These are phyloP conservation scores for Persicaria maculosa DNA, from an alignment of 148 eudicot genomes.

Conservation along the genomic window DNA sequence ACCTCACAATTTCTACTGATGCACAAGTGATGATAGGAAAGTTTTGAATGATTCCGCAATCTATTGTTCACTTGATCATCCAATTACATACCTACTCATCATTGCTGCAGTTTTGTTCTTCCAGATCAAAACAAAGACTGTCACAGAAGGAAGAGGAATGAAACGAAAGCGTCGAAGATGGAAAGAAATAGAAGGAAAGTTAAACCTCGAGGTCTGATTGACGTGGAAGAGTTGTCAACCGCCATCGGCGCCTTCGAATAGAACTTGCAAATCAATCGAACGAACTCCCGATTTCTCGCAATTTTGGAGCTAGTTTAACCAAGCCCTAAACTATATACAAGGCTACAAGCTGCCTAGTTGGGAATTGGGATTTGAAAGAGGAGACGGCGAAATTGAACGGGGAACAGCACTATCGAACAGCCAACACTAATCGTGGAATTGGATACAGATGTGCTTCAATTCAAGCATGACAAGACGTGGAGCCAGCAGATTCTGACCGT, in stretches of 20 bases:
- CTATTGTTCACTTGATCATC: neutral
- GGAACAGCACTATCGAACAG: neutral
- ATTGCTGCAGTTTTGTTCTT: too few species aligned
- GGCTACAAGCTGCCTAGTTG: neutral
- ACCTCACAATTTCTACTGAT: neutral
- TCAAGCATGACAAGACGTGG: neutral
- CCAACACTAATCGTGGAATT: neutral
- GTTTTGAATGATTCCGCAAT: neutral
- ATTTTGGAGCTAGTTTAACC: neutral
- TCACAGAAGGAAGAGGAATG: neutral
- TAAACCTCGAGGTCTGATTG: constrained; percentile 33
- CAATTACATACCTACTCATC: neutral
- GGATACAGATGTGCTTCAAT: neutral
- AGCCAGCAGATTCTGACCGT: too few species aligned
- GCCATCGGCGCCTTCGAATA: constrained; percentile 18
- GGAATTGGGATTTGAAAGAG: neutral
- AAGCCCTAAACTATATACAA: neutral
- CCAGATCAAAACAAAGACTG: too few species aligned
- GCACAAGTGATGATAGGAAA: neutral
- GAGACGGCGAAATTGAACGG: neutral
- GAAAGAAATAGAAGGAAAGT: neutral
- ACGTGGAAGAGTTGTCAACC: constrained; percentile 20
- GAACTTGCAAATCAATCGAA: constrained; percentile 17
- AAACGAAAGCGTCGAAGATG: neutral
- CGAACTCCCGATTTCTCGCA: constrained; percentile 2